Conservation (phyloP, 2,329 filamentous ascomycete species). For the Cercospora sojina region DNA sequence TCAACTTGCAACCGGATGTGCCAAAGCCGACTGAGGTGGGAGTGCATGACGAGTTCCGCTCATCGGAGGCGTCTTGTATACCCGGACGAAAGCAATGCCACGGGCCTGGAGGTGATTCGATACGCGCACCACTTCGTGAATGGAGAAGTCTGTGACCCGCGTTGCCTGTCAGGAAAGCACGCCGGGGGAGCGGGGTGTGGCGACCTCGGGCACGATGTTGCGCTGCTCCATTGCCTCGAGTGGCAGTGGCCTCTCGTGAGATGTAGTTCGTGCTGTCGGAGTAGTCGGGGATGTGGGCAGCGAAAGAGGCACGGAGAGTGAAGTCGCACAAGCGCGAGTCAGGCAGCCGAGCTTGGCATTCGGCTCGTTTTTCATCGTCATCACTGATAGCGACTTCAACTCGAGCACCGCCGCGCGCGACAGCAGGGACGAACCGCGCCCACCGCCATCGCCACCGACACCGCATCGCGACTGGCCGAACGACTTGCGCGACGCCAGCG, state of each 20-base stretch:
- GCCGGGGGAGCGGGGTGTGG: not conserved
- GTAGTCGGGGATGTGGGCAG: not conserved
- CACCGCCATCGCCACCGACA: slow-evolving; percentile 7
- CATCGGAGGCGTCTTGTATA: not conserved
- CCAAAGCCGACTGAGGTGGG: not conserved
- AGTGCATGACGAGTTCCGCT: not conserved
- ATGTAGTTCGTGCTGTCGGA: not conserved
- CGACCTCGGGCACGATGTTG: not conserved
- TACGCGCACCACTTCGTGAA: not conserved
- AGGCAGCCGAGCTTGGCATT: not conserved
- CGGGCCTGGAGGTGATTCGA: not conserved
- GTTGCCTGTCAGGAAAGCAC: not conserved
- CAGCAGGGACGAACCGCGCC: slow-evolving; percentile 3
- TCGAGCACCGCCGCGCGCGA: not conserved
- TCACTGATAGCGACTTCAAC: slow-evolving; percentile 7
- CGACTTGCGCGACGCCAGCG: not conserved
- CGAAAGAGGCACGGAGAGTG: not conserved
- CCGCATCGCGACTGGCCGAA: slow-evolving; percentile 18
- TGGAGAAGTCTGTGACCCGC: not conserved
- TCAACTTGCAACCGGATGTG: not conserved
- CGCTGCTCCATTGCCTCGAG: not conserved
- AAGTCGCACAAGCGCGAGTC: not conserved
- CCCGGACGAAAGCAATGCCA: not conserved
- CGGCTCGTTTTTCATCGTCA: slow-evolving; percentile 2
- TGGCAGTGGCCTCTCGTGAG: not conserved